These are phyloP conservation scores for Hygrocybe coccinea DNA, from an alignment of 768 basidiomycete genomes.

Conservation along the genomic window DNA sequence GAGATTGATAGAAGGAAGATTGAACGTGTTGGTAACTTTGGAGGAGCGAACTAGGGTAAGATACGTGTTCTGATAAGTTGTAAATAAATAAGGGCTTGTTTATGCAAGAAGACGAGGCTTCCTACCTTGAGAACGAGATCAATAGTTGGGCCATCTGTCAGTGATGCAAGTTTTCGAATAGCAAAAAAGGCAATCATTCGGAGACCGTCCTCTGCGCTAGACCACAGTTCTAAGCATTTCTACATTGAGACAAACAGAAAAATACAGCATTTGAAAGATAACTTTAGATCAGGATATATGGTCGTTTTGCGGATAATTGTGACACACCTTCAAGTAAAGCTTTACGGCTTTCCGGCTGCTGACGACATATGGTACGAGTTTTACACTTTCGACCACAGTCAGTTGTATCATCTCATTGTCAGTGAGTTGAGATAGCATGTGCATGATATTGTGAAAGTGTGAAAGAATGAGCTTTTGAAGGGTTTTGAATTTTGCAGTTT, in stretches of 20 bases:
- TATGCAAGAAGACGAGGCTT: conserved; percentile 12
- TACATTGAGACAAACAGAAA: conserved; percentile 24
- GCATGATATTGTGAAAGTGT: conserved; percentile 82
- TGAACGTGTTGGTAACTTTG: conserved; percentile 81
- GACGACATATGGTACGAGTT: conserved; percentile 84
- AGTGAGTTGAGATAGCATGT: conserved; percentile 71
- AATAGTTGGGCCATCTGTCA: conserved; percentile 72
- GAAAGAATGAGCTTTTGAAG: conserved; percentile 85
- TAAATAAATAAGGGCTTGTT: background rate
- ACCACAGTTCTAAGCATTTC: conserved; percentile 86
- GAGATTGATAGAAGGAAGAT: conserved; percentile 84
- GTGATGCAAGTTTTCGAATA: conserved; percentile 71
- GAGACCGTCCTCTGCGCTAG: conserved; percentile 68
- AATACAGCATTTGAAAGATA: background rate
- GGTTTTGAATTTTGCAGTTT: conserved; percentile 74
- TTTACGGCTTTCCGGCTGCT: conserved; percentile 81
- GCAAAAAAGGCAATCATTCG: conserved; percentile 85
- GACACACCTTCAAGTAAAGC: conserved; percentile 73
- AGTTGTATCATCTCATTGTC: conserved; percentile 61
- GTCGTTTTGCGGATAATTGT: background rate
- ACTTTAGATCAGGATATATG: too few species aligned
- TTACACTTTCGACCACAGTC: conserved; percentile 79
- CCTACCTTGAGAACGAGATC: conserved; percentile 82
- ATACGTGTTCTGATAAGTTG: conserved; percentile 67
- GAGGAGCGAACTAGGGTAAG: conserved; percentile 77